Conservation (phyloP, 116 monocot genomes). For the Zostera marina region DNA sequence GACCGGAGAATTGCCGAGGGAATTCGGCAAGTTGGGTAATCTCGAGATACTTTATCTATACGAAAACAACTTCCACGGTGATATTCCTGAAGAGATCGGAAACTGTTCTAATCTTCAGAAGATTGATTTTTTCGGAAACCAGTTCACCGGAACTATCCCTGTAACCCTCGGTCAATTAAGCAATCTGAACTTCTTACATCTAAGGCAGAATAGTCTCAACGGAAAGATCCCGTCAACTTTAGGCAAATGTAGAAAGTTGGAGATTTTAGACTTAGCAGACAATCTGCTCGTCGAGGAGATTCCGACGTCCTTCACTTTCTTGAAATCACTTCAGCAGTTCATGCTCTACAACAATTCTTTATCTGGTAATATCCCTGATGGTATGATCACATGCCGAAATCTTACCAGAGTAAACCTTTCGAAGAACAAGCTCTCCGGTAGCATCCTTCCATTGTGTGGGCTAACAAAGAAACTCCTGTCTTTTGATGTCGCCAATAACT, state of each 20-base stretch:
- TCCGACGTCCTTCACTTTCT: conserved; percentile 38
- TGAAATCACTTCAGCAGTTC: conserved; percentile 57
- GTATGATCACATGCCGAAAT: conserved; percentile 55
- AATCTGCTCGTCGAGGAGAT: conserved; percentile 49
- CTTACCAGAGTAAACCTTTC: conserved; percentile 85
- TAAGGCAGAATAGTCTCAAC: conserved; percentile 57
- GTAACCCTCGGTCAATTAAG: conserved; percentile 31
- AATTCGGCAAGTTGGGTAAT: conserved; percentile 27
- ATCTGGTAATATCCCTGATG: conserved; percentile 42
- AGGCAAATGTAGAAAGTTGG: conserved; percentile 39
- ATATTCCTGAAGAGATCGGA: conserved; percentile 46
- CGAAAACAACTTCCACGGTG: conserved; percentile 67
- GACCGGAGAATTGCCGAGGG: conserved; percentile 32
- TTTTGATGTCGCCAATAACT: conserved; percentile 76
- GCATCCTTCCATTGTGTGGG: conserved; percentile 57
- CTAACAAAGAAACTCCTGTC: conserved; percentile 41
- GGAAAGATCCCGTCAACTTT: conserved; percentile 56
- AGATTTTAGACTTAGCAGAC: conserved; percentile 68
- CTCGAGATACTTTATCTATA: conserved; percentile 68
- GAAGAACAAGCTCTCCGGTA: conserved; percentile 57
- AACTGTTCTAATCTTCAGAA: conserved; percentile 55
- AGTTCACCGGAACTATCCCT: conserved; percentile 50
- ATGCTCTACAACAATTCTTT: conserved; percentile 95
- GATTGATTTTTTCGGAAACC: conserved; percentile 80
- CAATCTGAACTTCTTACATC: conserved; percentile 51